Evolutionary conservation across 768 basidiomycete genomes (phyloP), one percentile per base, ranked within the genome.

Genomic region (Tremella mesenterica): DNA sequence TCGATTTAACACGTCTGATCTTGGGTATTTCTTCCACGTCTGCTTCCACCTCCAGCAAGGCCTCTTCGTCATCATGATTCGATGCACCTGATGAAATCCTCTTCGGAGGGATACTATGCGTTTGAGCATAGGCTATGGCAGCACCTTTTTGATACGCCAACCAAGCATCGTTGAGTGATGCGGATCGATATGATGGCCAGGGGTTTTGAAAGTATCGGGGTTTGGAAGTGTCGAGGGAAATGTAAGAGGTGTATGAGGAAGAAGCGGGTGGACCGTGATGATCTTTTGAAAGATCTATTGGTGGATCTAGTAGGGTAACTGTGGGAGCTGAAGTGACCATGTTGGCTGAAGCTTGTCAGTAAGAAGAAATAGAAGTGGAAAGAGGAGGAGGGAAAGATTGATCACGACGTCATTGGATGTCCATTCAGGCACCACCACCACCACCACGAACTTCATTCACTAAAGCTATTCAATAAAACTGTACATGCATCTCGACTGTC

Each of bases 151-250:
- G 52, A 44, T 68, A 70, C 0, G 71, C 64, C 16, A 54, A 26
- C 34, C 59, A 71, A 1, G 66, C 64, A 44, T 73, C 71, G 7
- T 38, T 49, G 14, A 68, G 46, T 0, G 59, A 57, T 0, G 67
- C 55, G 1, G 58, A 38, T 6, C 65, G 56, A 38, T 65, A 73
- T 2, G 71, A 73, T 29, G 64, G 63, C 71, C 71, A 73, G 0
- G 71, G 71, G 52, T 73, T 73, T 29, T 54, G 49, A 48, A 69
- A 73, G 46, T 67, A 70, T 46, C 48, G 44, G 7, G 60, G 56
- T 44, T 56, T 64, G 4, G 20, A 46, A 20, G 44, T 33, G 18
- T 39, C 1, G 38, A 34, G 29, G n/a, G 51, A 51, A 25, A 28
- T 27, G 27, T 21, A 39, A 9, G 25, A 14, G 23, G 31, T 50